phyloP scores from a whole-genome alignment of 768 basidiomycete species.

The Agrocybe chaxingu region DNA sequence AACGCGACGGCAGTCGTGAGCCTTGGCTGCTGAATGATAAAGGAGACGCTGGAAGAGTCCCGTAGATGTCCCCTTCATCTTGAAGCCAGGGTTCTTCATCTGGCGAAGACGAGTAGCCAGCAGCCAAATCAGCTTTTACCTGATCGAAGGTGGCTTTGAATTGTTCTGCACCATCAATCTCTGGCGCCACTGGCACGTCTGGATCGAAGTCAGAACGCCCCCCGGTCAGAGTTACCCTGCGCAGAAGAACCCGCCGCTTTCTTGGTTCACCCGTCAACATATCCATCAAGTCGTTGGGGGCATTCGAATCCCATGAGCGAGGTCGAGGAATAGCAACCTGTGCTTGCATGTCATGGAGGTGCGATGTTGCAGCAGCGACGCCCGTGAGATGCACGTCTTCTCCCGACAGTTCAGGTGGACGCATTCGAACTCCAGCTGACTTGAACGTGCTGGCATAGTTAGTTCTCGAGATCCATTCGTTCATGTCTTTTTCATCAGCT shows the following conservation, averaged over 20 bases:
- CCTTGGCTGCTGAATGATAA: slow-evolving; percentile 21
- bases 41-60: slow-evolving; percentile 15
- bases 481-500: slow-evolving; percentile 64
- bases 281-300: slow-evolving; percentile 37
- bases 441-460: slow-evolving; percentile 96
- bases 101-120: slow-evolving; percentile 34
- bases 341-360: slow-evolving; percentile 65
- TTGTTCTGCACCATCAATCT: slow-evolving; percentile 59
- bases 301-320: slow-evolving; percentile 41
- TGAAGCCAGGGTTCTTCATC: slow-evolving; percentile 18
- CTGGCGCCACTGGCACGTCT: slow-evolving; percentile 47
- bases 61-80: slow-evolving; percentile 5
- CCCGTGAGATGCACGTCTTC: slow-evolving; percentile 76
- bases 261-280: slow-evolving; percentile 31
- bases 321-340: slow-evolving; percentile 24
- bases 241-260: slow-evolving; percentile 19
- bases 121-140: slow-evolving; percentile 81
- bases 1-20: slow-evolving; percentile 45
- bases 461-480: slow-evolving; percentile 87
- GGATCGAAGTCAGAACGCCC: slow-evolving; percentile 37
- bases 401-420: slow-evolving; percentile 65
- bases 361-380: slow-evolving; percentile 82
- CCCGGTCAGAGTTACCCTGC: slow-evolving; percentile 27
- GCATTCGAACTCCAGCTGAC: slow-evolving; percentile 78
- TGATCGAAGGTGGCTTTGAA: slow-evolving; percentile 83